Evolutionary conservation across 306 rosid species (phyloP), one percentile per base, ranked within the genome.

Genomic region (Rubus parviflorus): DNA sequence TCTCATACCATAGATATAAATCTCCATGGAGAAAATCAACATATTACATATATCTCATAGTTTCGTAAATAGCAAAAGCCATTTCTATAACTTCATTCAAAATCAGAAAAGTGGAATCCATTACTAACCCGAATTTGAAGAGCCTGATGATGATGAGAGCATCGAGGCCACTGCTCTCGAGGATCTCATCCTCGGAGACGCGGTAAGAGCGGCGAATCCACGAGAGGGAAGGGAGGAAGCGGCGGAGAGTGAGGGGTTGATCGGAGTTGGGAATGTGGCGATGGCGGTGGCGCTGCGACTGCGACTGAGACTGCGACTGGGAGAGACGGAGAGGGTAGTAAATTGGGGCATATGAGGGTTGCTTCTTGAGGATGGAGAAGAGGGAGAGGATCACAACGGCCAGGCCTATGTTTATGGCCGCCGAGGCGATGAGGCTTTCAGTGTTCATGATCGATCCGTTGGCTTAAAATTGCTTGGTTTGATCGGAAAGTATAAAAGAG

Each of bases 301-400:
- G 74, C 84, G 35, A 30, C 35, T 2, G 42, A 30, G 12, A 47
- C 70, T 73, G 77, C 38, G 80, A 37, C 40, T 82, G 42, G 4
- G 89, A 83, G 79, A 94, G 90, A 48, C 83, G 87, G 63, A 89
- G 93, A 41, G 97, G 90, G 74, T 87, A 90, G 89, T 90, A 95
- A 0, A 95, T 83, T 43, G 86, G 66, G 40, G 95, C 92, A 73
- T 83, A 81, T 3, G 93, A 83, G 9, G 92, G 95, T 57, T 89
- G 97, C 14, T 92, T 95, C 75, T 90, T 94, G 41, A 95, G 89
- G 22, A 92, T 68, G 79, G 98, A 88, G 83, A 92, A 95, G 47
- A 95, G 90, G 2, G 97, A 70, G 43, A 95, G 95, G 15, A 75
- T 77, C 16, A 92, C 68, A n/a, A 90, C 23, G 42, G 98, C 95